These are phyloP conservation scores for Sporisorium sorghi DNA, from an alignment of 1,284 basidiomycete genomes.

Conservation along the genomic window DNA sequence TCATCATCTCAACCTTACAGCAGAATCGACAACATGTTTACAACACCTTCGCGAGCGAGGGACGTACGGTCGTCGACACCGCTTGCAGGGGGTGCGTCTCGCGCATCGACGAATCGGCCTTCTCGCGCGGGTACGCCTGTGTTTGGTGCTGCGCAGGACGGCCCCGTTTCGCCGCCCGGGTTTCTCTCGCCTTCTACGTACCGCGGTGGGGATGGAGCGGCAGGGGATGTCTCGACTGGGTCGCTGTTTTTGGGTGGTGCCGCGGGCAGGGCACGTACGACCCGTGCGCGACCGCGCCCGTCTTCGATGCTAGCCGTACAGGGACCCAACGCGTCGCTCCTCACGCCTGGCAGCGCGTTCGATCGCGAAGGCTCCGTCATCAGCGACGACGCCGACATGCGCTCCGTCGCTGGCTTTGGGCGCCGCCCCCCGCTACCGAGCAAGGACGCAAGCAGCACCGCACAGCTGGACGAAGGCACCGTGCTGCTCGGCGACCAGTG, in stretches of 20 bases:
- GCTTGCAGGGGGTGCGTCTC: slow-evolving; percentile 21
- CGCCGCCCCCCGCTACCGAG: slow-evolving; percentile 3
- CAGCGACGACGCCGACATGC: slow-evolving; percentile 41
- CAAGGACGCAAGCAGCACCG: slow-evolving; percentile 13
- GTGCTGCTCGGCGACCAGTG: slow-evolving; percentile 51
- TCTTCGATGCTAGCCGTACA: slow-evolving; percentile 38
- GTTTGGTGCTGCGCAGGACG: slow-evolving; percentile 28
- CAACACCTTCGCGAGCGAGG: slow-evolving; percentile 39
- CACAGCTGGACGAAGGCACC: slow-evolving; percentile 52
- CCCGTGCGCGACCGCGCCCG: slow-evolving; percentile 34
- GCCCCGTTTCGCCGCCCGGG: slow-evolving; percentile 26
- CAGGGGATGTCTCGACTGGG: slow-evolving; percentile 27
- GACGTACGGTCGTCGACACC: slow-evolving; percentile 42
- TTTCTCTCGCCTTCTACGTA: slow-evolving; percentile 25
- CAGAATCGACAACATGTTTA: slow-evolving; percentile 25
- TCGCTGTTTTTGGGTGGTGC: slow-evolving; percentile 25
- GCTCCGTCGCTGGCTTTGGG: slow-evolving; percentile 15
- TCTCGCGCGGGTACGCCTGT: slow-evolving; percentile 46
- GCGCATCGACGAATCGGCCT: slow-evolving; percentile 10
- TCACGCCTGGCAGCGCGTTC: slow-evolving; percentile 25
- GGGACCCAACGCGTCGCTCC: slow-evolving; percentile 28
- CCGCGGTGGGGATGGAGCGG: slow-evolving; percentile 10
- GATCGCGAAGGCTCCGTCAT: slow-evolving; percentile 35
- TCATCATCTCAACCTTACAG: not conserved
- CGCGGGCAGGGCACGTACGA: slow-evolving; percentile 6